These are phyloP conservation scores for Rosa lucieae DNA, from an alignment of 306 rosid species.

Conservation along the genomic window DNA sequence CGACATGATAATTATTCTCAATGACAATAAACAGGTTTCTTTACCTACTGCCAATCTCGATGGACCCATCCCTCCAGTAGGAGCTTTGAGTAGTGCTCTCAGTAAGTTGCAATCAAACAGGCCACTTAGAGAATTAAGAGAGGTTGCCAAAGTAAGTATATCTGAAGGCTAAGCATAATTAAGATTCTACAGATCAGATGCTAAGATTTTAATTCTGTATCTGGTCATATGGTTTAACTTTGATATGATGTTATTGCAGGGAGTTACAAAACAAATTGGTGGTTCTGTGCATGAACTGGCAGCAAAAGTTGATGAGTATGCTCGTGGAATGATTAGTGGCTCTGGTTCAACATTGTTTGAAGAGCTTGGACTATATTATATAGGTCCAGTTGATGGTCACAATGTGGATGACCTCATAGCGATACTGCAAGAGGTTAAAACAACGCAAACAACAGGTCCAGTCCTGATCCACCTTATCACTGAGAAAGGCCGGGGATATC, in stretches of 20 bases:
- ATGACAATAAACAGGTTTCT: slow-evolving; percentile 94
- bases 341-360: slow-evolving; percentile 89
- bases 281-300: slow-evolving; percentile 97
- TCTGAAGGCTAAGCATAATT: neutral
- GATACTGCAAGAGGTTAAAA: slow-evolving; percentile 84
- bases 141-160: slow-evolving; percentile 86
- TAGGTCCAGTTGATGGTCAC: slow-evolving; percentile 98
- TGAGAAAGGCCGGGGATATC: slow-evolving; percentile 97
- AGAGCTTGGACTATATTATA: slow-evolving; percentile 97
- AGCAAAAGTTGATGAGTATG: slow-evolving; percentile 97
- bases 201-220: neutral
- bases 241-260: slow-evolving; percentile 47
- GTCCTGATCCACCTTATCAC: slow-evolving; percentile 88
- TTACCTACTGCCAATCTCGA: slow-evolving; percentile 93
- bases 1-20: slow-evolving; percentile 96
- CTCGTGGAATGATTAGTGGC: slow-evolving; percentile 99
- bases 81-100: slow-evolving; percentile 97
- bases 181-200: neutral
- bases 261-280: slow-evolving; percentile 86
- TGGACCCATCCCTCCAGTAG: slow-evolving; percentile 88
- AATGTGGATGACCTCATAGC: slow-evolving; percentile 85
- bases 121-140: slow-evolving; percentile 93
- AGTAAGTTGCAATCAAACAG: slow-evolving; percentile 89
- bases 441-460: slow-evolving; percentile 86
- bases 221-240: slow-evolving; percentile 10